A percentile compares a stretch with the other conserved stretches of the same genome.
These are phyloP conservation scores for Claviceps sp. DNA, from an alignment of 2,329 filamentous ascomycete genomes.

Conservation along the genomic window DNA sequence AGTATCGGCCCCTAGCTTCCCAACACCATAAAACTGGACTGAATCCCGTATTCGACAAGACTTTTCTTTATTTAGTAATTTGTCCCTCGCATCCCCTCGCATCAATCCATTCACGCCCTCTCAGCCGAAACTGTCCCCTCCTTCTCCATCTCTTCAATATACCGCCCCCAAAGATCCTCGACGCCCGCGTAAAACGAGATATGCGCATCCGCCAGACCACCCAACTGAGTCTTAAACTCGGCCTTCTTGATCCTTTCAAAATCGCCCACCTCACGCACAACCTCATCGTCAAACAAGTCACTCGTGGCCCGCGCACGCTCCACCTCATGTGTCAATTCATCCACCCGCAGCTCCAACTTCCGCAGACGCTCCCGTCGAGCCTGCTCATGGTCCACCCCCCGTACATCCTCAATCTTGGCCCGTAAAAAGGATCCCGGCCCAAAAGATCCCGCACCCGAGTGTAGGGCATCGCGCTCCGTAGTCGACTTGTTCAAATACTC, in stretches of 20 bases:
- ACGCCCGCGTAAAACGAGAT: constrained; percentile 74
- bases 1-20: too few relatives aligned
- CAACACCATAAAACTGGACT: too few relatives aligned
- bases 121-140: constrained; percentile 25
- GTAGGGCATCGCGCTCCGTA: constrained; percentile 68
- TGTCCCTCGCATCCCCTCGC: background rate
- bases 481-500: constrained; percentile 92
- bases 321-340: constrained; percentile 79
- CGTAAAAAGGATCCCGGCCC: constrained; percentile 75
- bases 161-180: constrained; percentile 75
- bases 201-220: constrained; percentile 71
- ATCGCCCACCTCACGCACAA: constrained; percentile 80
- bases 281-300: constrained; percentile 92
- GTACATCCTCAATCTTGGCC: constrained; percentile 89
- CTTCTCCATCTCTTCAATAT: constrained; percentile 76
- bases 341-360: constrained; percentile 84
- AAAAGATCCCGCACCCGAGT: constrained; percentile 39
- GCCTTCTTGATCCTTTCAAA: constrained; percentile 94
- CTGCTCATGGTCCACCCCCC: constrained; percentile 92
- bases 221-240: constrained; percentile 82
- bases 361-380: constrained; percentile 73
- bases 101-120: background rate
- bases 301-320: constrained; percentile 76
- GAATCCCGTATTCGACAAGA: too few relatives aligned
- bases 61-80: too few relatives aligned